Conservation (phyloP, 306 rosid species). For the Abrus pulchellus region DNA sequence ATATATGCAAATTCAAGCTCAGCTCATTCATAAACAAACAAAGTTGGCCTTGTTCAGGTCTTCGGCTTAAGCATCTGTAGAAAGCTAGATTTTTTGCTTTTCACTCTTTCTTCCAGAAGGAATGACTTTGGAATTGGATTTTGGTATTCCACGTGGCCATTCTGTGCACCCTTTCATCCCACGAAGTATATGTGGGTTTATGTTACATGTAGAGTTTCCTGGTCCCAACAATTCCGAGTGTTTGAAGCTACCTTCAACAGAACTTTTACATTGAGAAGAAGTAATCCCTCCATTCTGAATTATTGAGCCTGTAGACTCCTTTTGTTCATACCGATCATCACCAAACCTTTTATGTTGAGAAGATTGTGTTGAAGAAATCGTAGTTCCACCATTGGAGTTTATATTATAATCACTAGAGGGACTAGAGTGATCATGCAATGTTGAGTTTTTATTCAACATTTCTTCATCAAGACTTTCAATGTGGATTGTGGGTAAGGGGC, state of each 20-base stretch:
- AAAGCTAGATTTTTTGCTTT: conserved; percentile 60
- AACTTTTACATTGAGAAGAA: conserved; percentile 20
- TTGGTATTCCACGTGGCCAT: conserved; percentile 62
- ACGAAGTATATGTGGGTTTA: conserved; percentile 57
- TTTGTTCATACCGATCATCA: background rate
- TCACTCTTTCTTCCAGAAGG: conserved; percentile 48
- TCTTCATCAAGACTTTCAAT: conserved; percentile 18
- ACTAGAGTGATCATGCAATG: background rate
- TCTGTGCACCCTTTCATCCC: conserved; percentile 66
- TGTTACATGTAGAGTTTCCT: conserved; percentile 29
- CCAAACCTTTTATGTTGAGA: conserved; percentile 10
- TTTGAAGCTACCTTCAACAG: conserved; percentile 24
- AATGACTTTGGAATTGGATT: conserved; percentile 46
- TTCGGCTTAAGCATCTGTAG: conserved; percentile 56
- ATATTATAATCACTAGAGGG: background rate
- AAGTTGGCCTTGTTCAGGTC: background rate
- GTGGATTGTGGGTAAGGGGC: background rate
- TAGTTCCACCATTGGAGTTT: conserved; percentile 13
- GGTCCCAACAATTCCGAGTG: conserved; percentile 22
- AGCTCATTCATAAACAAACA: background rate
- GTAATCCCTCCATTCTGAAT: conserved; percentile 6
- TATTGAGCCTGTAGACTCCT: conserved; percentile 37
- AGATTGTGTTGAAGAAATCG: background rate
- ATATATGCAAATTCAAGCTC: background rate
- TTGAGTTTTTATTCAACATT: background rate